Conservation (phyloP, 139 green algal genomes). For the Chlamydomonas sphaeroides region DNA sequence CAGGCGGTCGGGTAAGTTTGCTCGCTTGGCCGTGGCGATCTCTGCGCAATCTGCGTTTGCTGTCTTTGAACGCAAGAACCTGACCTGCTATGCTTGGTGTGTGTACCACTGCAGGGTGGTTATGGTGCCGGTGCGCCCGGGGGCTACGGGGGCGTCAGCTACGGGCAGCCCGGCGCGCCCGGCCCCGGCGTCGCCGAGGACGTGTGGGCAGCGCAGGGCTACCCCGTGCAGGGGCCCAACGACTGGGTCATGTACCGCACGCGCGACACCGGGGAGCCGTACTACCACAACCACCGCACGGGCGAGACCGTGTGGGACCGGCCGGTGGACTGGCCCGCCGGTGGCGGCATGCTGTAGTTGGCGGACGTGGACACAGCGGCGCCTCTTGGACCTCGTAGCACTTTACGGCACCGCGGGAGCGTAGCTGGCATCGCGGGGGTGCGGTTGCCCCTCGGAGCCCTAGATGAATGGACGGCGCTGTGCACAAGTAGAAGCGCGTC, state of each 20-base stretch:
- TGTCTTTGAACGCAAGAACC: too few relatives aligned
- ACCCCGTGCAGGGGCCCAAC: slow-evolving; percentile 72
- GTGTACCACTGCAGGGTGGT: slow-evolving; percentile 12
- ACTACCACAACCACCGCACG: slow-evolving; percentile 73
- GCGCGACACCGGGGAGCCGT: slow-evolving; percentile 72
- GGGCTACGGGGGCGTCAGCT: slow-evolving; percentile 36
- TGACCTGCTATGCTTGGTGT: too few relatives aligned
- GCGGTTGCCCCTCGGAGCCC: too few relatives aligned
- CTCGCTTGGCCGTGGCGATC: too few relatives aligned
- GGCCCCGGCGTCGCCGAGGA: slow-evolving; percentile 43
- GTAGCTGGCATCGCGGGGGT: too few relatives aligned
- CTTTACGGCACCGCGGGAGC: slow-evolving; percentile 13
- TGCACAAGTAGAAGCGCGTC: too few relatives aligned
- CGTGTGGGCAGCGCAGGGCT: slow-evolving; percentile 66
- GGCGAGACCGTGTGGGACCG: slow-evolving; percentile 39
- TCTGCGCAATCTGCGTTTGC: too few relatives aligned
- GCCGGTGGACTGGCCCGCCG: slow-evolving; percentile 17
- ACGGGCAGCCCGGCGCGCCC: background rate
- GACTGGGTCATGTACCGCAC: slow-evolving; percentile 78
- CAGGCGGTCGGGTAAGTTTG: slow-evolving; percentile 32
- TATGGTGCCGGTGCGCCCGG: slow-evolving; percentile 36
- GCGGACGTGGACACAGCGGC: too few relatives aligned
- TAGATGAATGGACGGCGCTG: too few relatives aligned
- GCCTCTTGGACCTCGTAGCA: too few relatives aligned
- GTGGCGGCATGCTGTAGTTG: too few relatives aligned